Base-by-base conservation (phyloP, 768 basidiomycete species). In the Pulveroboletus frians region DNA sequence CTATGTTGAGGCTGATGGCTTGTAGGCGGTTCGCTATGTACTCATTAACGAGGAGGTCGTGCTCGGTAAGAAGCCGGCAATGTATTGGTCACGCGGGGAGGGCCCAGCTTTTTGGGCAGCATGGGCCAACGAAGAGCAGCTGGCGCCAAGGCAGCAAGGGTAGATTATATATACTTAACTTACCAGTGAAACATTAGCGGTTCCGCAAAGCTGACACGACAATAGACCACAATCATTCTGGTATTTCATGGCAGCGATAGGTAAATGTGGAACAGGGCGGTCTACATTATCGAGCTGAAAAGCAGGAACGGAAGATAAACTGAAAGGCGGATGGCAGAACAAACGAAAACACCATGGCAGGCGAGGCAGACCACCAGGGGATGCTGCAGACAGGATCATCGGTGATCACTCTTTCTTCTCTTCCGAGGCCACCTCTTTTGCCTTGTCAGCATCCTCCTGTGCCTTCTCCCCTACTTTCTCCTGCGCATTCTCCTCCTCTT, bases 1-100 rank as follows among this genome's bases (percentile, higher is more conserved):
- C 26, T 50, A 13, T 10, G 9, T n/a, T 29, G 42, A 41, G 20
- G 40, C 55, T 64, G 26, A 59, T 27, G 10, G 42, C 11, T 38
- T 44, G 21, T 54, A 92, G 86, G 78, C 84, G 46, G 79, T 92
- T 29, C 77, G 84, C 40, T 83, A 92, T 66, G 85, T 92, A n/a
- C 79, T 94, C 39, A 80, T 96, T 43, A 83, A 83, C 18, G 81
- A 80, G 47, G 77, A 75, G 11, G 83, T 84, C 4, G 88, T 88
- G 8, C 77, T 76, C 39, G 84, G 84, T 1, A 72, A 79, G 46
- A 71, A 73, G 14, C 69, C 77, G 6, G 81, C 90, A 1, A 70
- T 80, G 54, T 94, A 92, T 62, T 96, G 89, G 85, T 73, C 75
- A 34, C 77, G 78, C 54, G 80, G 80, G 2, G 80, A 88, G 47